These are phyloP conservation scores for Lentinula sp. DNA, from an alignment of 768 basidiomycete genomes.

Conservation along the genomic window DNA sequence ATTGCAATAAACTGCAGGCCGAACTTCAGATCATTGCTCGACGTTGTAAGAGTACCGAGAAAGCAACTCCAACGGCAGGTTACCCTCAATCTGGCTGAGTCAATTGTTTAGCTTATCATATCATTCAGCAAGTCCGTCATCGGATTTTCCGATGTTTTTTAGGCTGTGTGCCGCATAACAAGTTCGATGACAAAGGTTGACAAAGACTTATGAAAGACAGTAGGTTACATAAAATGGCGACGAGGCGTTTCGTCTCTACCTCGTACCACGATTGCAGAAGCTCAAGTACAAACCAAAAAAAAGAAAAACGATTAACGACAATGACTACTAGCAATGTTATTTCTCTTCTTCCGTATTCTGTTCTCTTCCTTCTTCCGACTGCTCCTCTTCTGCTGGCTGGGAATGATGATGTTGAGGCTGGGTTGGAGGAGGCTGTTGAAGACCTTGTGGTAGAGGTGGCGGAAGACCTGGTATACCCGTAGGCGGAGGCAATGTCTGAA, in stretches of 20 bases:
- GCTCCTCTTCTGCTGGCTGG: background rate
- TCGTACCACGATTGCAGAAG: background rate
- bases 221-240: conserved; percentile 1
- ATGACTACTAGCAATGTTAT: background rate
- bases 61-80: too few relatives aligned
- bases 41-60: too few relatives aligned
- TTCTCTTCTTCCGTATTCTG: background rate
- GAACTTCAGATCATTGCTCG: too few relatives aligned
- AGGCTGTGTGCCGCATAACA: background rate
- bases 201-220: conserved; percentile 1
- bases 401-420: background rate
- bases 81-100: too few relatives aligned
- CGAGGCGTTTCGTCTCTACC: background rate
- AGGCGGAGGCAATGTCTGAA: conserved; percentile 33
- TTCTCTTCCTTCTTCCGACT: background rate
- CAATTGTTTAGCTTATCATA: background rate
- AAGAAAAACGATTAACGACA: background rate
- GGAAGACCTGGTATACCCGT: conserved; percentile 7
- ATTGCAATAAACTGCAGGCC: too few relatives aligned
- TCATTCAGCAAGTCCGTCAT: background rate
- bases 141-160: background rate
- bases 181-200: background rate
- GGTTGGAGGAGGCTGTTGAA: background rate
- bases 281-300: background rate
- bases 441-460: conserved; percentile 3